Base-by-base conservation (phyloP, 345 rosid species). In the Citrus hindsii region DNA sequence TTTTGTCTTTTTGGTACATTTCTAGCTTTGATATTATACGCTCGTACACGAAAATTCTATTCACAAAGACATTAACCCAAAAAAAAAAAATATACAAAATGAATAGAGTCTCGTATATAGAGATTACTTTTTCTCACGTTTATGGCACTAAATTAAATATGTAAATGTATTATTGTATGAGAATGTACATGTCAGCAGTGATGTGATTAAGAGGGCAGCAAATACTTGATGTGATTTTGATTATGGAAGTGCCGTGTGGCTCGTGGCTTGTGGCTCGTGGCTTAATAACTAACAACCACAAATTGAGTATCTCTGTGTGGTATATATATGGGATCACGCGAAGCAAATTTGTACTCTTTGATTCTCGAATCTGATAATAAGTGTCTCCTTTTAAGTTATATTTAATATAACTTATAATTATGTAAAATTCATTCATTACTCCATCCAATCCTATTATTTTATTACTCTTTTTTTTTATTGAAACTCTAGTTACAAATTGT, bases 1-100 rank as follows among this genome's bases (percentile, higher is more conserved):
- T 84, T 96, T 22, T 87, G 92, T 81, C 81, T 79, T 7, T 22
- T 91, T 2, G 95, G 97, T 5, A 83, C 92, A 18, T 70, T 86
- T 19, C 81, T 92, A 1, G 93, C 97, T 40, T 18, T 87, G 6
- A 21, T 89, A 60, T 79, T 96, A 2, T 77, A 88, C 38, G 13
- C 64, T 35, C 97, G 99, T 12, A 83, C 89, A 33, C 80, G 93
- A 48, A 84, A 85, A 61, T 88, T 89, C 66, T 91, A 88, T n/a
- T 78, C 84, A 40, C 82, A 71, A 6, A 86, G 65, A 67, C 32
- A 21, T 13, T 68, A 19, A 53, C 8, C 21, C 2, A 53, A 53
- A 38, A 38, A 38, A 37, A 35, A 5, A 25, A 25, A 25, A 25
- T 25, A 25, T 1, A 51, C 6, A 53, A 53, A 53, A 18, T 53